These are phyloP conservation scores for Cyanophora paradoxa DNA, from an alignment of 78 protist genomes.

Conservation along the genomic window DNA sequence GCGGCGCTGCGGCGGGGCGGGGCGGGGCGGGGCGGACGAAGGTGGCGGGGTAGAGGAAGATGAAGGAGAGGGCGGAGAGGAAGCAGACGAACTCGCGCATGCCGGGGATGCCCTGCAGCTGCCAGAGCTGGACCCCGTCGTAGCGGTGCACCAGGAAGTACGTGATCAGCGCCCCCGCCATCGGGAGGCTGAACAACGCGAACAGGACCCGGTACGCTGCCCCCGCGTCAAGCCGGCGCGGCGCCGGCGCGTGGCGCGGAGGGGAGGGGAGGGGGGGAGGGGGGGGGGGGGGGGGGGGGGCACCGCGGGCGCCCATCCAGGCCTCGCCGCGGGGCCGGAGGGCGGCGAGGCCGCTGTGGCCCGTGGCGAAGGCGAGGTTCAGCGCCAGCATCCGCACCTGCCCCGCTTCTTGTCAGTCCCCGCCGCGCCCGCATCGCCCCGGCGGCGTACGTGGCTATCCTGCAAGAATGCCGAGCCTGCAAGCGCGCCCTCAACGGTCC, in stretches of 20 bases:
- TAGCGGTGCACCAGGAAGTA: background rate
- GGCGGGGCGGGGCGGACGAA: background rate
- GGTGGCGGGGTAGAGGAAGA: conserved; percentile 6
- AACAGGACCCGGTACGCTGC: conserved; percentile 1
- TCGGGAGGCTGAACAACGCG: background rate
- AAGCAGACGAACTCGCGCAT: background rate
- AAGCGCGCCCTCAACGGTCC: no score
- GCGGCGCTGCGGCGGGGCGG: no score
- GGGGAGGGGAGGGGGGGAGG: background rate
- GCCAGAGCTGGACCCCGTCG: background rate
- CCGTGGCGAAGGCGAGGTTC: background rate
- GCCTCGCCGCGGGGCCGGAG: background rate
- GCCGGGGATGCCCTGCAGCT: background rate
- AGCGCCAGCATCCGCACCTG: no score
- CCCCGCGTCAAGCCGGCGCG: no score
- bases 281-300: background rate
- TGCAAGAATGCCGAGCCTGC: no score
- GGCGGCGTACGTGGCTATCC: no score
- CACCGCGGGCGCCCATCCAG: background rate
- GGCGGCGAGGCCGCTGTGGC: conserved; percentile 1
- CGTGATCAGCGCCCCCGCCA: background rate
- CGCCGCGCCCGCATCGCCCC: no score
- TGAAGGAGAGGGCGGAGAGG: background rate
- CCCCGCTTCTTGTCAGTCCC: no score
- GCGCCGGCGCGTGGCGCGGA: background rate